Evolutionary conservation across 352 stramenopile species (phyloP).

Genomic region (Phytopythium sindhum): DNA sequence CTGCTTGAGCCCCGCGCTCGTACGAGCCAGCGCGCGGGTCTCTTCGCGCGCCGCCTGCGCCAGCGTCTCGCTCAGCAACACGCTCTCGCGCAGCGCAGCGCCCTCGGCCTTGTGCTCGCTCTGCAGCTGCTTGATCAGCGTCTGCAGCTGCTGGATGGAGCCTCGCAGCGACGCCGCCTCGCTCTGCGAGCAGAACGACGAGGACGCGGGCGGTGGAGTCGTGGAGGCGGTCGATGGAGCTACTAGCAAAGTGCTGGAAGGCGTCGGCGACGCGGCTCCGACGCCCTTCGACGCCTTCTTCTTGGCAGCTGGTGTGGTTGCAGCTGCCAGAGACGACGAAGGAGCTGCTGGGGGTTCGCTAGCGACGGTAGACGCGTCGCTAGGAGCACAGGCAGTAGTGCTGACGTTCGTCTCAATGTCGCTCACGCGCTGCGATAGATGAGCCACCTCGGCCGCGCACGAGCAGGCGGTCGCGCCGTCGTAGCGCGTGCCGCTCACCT

Average conservation of each 20-base stretch:
- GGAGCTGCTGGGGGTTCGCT: not conserved
- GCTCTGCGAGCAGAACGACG: not conserved
- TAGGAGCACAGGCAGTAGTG: no score
- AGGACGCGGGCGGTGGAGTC: not conserved
- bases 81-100: slow-evolving; percentile 27
- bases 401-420: not conserved
- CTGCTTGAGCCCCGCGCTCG: slow-evolving; percentile 56
- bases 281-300: not conserved
- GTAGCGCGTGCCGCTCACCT: slow-evolving; percentile 47
- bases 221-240: no score
- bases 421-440: not conserved
- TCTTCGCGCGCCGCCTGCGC: slow-evolving; percentile 41
- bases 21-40: slow-evolving; percentile 40
- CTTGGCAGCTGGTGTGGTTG: not conserved
- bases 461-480: not conserved
- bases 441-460: not conserved
- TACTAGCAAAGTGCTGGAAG: no score
- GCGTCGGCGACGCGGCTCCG: no score
- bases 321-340: not conserved
- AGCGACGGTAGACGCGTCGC: not conserved
- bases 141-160: slow-evolving; percentile 28
- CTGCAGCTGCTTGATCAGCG: slow-evolving; percentile 36
- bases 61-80: slow-evolving; percentile 40
- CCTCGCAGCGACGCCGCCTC: not conserved
- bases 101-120: slow-evolving; percentile 33